Evolutionary conservation across 106 monocot genomes (phyloP), one percentile per base, ranked within the genome.

Genomic region (Phalaenopsis aphrodite): DNA sequence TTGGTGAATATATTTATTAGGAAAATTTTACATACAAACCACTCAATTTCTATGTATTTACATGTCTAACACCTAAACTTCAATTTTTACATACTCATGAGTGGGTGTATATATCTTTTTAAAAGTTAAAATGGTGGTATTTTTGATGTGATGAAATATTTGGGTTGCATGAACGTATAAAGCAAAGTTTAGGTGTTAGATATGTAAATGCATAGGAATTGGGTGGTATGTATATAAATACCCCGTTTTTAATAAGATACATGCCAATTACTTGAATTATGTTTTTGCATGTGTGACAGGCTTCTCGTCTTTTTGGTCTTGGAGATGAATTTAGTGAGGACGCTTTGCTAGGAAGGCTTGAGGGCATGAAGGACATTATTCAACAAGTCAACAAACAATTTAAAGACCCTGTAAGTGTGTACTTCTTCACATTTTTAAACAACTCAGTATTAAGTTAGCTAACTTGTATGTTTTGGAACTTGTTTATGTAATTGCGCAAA

Each of bases 381-480:
- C 92, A 98, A 81, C 92, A 94, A 98, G 97, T 98, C 56, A 98
- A 98, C 82, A 87, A 57, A 57, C 97, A 98, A 84, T 98, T 98
- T 76, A 98, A 92, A 81, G 87, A 98, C 79, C 94, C 97, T 45
- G 92, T 95, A 85, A 89, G 76, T 42, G 41, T 52, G 3, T 43
- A 19, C 43, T 45, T 43, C 45, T 75, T 45, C 14, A 45, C 12
- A 19, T 75, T 42, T 42, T 11, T 75, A 0, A n/a, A 75, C 45
- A 75, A 75, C 45, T n/a, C 74, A 19, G 5, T 43, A 43, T 75
- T 43, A 18, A 45, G 74, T 15, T 37, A 43, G 45, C 45, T 43
- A 75, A 19, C 17, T 43, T 43, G 19, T 19, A 17, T 45, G 10
- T 45, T 45, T 75, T 75, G 18, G 43, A 74, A 74, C n/a, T 69